Evolutionary conservation across 139 green algal species (phyloP).

Genomic region (Coelastrella sp.): DNA sequence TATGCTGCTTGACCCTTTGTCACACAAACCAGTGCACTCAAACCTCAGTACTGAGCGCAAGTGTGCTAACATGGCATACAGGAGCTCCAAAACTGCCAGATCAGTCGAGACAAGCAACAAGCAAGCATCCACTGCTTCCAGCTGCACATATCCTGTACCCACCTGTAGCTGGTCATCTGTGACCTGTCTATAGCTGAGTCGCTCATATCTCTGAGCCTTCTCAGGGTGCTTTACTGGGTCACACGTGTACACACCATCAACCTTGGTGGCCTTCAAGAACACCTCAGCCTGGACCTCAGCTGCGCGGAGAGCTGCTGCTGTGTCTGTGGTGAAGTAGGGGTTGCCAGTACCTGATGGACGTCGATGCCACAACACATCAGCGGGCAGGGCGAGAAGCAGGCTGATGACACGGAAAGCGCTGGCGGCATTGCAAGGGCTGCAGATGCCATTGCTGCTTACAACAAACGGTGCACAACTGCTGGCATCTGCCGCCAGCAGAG

Average conservation of each 20-base stretch:
- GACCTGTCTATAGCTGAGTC: constrained; percentile 64
- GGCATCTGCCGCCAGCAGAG: too few relatives aligned
- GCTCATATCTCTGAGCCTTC: constrained; percentile 46
- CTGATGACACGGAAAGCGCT: too few relatives aligned
- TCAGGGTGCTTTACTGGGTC: constrained; percentile 78
- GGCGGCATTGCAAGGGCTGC: too few relatives aligned
- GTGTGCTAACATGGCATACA: neutral
- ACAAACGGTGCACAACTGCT: too few relatives aligned
- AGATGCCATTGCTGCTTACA: too few relatives aligned
- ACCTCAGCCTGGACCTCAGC: constrained; percentile 95
- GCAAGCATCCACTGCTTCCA: neutral
- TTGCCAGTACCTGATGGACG: constrained; percentile 90
- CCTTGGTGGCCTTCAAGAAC: constrained; percentile 96
- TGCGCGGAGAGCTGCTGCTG: constrained; percentile 93
- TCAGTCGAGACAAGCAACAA: too few relatives aligned
- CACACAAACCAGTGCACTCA: too few relatives aligned
- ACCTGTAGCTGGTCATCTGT: constrained; percentile 43
- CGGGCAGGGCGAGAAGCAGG: too few relatives aligned
- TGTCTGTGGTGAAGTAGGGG: constrained; percentile 99
- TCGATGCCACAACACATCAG: neutral
- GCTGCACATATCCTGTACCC: neutral
- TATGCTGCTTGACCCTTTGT: too few relatives aligned
- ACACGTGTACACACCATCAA: constrained; percentile 97
- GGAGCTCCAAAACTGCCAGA: neutral
- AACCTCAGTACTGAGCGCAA: too few relatives aligned